Evolutionary conservation across 768 basidiomycete genomes (phyloP).

Genomic region (Trametes sanguinea): DNA sequence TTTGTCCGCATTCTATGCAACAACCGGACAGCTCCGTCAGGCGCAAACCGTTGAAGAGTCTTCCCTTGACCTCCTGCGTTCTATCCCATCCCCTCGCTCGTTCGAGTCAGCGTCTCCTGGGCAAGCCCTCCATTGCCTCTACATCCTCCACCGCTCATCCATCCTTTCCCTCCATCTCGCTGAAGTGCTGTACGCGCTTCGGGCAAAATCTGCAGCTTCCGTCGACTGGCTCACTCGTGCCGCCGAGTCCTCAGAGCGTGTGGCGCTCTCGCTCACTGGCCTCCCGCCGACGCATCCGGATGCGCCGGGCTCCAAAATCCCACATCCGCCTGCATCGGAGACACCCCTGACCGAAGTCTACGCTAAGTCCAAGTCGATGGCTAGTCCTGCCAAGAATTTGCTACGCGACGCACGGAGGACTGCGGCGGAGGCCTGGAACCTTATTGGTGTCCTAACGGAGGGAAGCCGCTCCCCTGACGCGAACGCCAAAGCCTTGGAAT

Average conservation of each 20-base stretch:
- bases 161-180: slow-evolving; percentile 72
- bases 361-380: slow-evolving; percentile 50
- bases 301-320: slow-evolving; percentile 36
- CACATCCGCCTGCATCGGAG: slow-evolving; percentile 42
- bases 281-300: slow-evolving; percentile 39
- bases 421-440: slow-evolving; percentile 74
- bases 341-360: slow-evolving; percentile 47
- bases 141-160: slow-evolving; percentile 73
- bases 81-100: slow-evolving; percentile 49
- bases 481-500: slow-evolving; percentile 51
- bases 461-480: slow-evolving; percentile 31
- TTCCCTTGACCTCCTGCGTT: slow-evolving; percentile 55
- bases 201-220: slow-evolving; percentile 44
- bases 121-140: slow-evolving; percentile 63
- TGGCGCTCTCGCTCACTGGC: slow-evolving; percentile 55
- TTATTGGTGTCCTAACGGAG: slow-evolving; percentile 70
- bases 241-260: slow-evolving; percentile 67
- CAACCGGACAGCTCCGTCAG: slow-evolving; percentile 52
- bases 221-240: slow-evolving; percentile 60
- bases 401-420: slow-evolving; percentile 71
- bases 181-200: slow-evolving; percentile 62
- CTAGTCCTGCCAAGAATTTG: slow-evolving; percentile 54
- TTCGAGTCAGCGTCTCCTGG: slow-evolving; percentile 50
- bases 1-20: slow-evolving; percentile 71
- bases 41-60: slow-evolving; percentile 60